Base-by-base conservation (phyloP, 2,329 filamentous ascomycete species). In the Fusarium pseudocircinatum region DNA sequence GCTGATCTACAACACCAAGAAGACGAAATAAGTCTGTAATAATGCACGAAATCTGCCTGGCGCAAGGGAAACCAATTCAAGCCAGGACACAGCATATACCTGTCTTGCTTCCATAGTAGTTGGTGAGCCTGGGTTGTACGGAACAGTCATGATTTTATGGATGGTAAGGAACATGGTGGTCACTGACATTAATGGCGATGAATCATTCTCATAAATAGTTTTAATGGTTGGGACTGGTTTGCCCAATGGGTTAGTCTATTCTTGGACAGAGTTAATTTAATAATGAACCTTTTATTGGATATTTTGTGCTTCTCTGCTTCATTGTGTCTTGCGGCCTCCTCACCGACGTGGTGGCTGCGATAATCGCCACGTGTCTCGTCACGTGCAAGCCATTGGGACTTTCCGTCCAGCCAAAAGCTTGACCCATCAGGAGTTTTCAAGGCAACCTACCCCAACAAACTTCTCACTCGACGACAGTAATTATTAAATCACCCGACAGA, bases 1-100 rank as follows among this genome's bases (percentile, higher is more conserved):
- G 84, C 86, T 99, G 52, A 67, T 79, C 42, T 75, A 81, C 30
- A 67, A 63, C n/a, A 66, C 74, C 34, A 80, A 82, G 74, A 80
- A 82, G 78, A 79, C 79, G 11, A 78, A 79, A 57, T 83, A 74
- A 46, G 77, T n/a, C 49, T 34, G 14, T 24, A 18, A 37, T 43
- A 37, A 52, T 56, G 54, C 15, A 54, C 50, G 32, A 62, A 52
- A 37, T 52, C n/a, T 67, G 34, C 18, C 53, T 49, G 39, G 64
- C 61, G 36, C 40, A 36, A 37, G 26, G 26, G 9, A 24, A 65
- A 47, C 34, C 32, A 36, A 43, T 34, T 22, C 18, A 56, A 64
- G 52, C 36, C 53, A 39, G 68, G 59, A 26, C 43, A 73, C 52
- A 53, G 72, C 73, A 77, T 46, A 72, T 74, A 75, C 53, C 63